Evolutionary conservation across 1,139 yeast genomes (phyloP).

Genomic region (Pichia sp.): DNA sequence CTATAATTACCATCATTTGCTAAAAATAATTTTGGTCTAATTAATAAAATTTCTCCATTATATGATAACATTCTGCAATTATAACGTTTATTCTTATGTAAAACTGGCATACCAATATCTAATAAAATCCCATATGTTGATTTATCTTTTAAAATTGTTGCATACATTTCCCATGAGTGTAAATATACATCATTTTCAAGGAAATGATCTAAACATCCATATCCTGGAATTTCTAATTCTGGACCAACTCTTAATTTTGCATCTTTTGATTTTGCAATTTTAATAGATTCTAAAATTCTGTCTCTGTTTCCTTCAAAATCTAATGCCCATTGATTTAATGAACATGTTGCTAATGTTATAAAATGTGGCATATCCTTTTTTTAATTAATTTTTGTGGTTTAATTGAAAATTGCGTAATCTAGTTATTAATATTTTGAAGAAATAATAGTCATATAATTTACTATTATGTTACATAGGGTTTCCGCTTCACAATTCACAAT

Average conservation of each 20-base stretch:
- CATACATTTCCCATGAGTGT: conserved; percentile 94
- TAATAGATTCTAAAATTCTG: conserved; percentile 76
- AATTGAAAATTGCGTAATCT: no score
- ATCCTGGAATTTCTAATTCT: conserved; percentile 89
- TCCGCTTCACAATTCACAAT: no score
- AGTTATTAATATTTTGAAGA: no score
- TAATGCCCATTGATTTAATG: conserved; percentile 96
- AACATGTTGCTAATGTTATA: conserved; percentile 56
- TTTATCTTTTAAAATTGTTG: conserved; percentile 58
- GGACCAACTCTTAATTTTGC: conserved; percentile 93
- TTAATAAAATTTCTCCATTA: conserved; percentile 71
- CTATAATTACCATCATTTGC: conserved; percentile 98
- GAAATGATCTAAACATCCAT: conserved; percentile 94
- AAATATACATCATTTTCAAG: conserved; percentile 81
- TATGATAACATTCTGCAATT: conserved; percentile 83
- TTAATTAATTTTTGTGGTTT: no score
- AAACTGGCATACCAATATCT: conserved; percentile 92
- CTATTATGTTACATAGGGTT: no score
- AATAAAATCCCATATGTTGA: conserved; percentile 71
- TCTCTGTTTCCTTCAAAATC: conserved; percentile 97
- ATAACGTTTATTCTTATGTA: conserved; percentile 82
- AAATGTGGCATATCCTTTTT: conserved; percentile 42
- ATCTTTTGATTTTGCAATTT: conserved; percentile 64
- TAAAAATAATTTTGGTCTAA: conserved; percentile 85
- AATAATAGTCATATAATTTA: no score